A percentile compares a stretch with the other conserved stretches of the same genome.
Conservation (phyloP, 805 yeast genomes). For the Monosporozyma unispora region DNA sequence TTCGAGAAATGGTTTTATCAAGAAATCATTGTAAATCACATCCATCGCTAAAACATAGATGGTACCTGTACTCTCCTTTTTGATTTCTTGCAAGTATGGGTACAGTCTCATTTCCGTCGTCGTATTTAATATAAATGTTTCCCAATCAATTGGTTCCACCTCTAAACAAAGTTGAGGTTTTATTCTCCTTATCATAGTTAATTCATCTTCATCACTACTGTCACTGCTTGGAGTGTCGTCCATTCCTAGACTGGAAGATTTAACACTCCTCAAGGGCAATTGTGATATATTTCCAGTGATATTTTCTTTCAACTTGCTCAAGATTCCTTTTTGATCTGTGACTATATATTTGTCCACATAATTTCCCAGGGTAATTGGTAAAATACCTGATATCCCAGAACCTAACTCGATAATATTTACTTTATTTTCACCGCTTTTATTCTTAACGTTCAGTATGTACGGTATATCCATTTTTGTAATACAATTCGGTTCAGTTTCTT, state of each 20-base stretch:
- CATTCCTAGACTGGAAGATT: slow-evolving; percentile 8
- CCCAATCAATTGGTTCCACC: slow-evolving; percentile 27
- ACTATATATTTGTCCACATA: slow-evolving; percentile 22
- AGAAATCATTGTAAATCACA: slow-evolving; percentile 30
- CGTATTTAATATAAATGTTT: slow-evolving; percentile 13
- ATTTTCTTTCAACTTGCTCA: slow-evolving; percentile 21
- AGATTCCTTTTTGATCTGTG: slow-evolving; percentile 29
- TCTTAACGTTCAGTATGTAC: neutral
- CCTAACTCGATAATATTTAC: slow-evolving; percentile 26
- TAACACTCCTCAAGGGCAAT: slow-evolving; percentile 13
- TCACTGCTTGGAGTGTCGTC: neutral
- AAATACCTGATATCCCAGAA: slow-evolving; percentile 26
- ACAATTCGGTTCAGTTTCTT: neutral
- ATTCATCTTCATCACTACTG: neutral
- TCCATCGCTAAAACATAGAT: slow-evolving; percentile 28
- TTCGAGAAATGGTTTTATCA: slow-evolving; percentile 25
- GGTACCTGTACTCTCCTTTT: neutral
- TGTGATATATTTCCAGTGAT: slow-evolving; percentile 20
- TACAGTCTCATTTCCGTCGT: neutral
- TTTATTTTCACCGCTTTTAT: neutral
- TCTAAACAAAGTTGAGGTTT: slow-evolving; percentile 11
- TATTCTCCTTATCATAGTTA: neutral
- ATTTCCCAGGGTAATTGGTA: slow-evolving; percentile 23
- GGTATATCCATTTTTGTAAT: neutral
- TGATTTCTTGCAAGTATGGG: slow-evolving; percentile 3